These are phyloP conservation scores for Cladochytrium replicatum DNA, from an alignment of 192 early-diverging fungal genomes.

Conservation along the genomic window DNA sequence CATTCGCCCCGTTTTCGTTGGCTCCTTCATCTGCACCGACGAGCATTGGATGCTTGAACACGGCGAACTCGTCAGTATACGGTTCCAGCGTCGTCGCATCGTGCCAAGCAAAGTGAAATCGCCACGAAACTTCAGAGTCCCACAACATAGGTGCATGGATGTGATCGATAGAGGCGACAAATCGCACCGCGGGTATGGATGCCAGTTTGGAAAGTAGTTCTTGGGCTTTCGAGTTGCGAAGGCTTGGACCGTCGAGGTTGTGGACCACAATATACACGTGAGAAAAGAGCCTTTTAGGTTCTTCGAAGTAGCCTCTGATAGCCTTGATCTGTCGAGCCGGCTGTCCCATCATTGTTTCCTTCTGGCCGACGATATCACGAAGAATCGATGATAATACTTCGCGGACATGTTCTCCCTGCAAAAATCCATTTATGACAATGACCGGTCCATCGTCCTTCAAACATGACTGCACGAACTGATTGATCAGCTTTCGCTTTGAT, in stretches of 20 bases:
- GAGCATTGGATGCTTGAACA: conserved; percentile 78
- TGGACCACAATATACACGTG: conserved; percentile 71
- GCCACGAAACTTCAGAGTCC: conserved; percentile 59
- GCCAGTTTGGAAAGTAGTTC: conserved; percentile 58
- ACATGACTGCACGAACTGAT: conserved; percentile 59
- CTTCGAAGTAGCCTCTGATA: conserved; percentile 55
- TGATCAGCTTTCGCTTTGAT: conserved; percentile 77
- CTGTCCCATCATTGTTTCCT: conserved; percentile 33
- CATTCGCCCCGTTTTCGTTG: conserved; percentile 40
- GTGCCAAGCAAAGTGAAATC: conserved; percentile 85
- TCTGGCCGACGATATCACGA: conserved; percentile 18
- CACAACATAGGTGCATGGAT: conserved; percentile 82
- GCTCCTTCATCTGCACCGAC: conserved; percentile 38
- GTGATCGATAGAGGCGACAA: conserved; percentile 84
- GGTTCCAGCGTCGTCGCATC: conserved; percentile 79
- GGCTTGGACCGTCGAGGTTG: conserved; percentile 73
- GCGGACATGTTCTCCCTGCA: conserved; percentile 64
- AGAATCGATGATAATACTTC: conserved; percentile 59
- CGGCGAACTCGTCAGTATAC: conserved; percentile 73
- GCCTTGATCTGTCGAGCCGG: conserved; percentile 56
- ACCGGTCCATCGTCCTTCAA: conserved; percentile 49
- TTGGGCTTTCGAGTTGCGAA: conserved; percentile 65
- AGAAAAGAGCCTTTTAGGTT: conserved; percentile 29
- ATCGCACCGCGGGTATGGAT: conserved; percentile 49
- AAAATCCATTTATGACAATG: conserved; percentile 77